phyloP scores from a whole-genome alignment of 164 flowering plant species.

The Vitis riparia region DNA sequence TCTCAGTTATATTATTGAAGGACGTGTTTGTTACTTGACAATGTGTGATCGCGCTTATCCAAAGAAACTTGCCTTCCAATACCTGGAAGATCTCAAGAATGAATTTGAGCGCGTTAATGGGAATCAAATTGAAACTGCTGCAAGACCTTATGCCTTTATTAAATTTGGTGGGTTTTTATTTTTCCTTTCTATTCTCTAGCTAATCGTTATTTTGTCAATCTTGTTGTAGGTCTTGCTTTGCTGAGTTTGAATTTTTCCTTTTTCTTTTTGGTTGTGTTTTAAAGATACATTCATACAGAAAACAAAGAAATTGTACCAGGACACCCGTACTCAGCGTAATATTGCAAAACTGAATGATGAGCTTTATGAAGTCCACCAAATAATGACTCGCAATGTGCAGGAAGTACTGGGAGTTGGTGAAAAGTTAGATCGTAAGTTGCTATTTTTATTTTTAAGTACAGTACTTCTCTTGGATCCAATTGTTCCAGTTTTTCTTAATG shows the following conservation, averaged over 20 bases:
- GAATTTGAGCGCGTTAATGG: conserved; percentile 90
- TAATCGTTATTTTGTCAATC: neutral
- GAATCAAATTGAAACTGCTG: conserved; percentile 90
- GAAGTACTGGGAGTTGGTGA: conserved; percentile 99
- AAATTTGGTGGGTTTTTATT: conserved; percentile 63
- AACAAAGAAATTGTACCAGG: conserved; percentile 86
- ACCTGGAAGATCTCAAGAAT: conserved; percentile 83
- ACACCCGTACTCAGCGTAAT: conserved; percentile 84
- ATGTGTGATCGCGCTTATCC: conserved; percentile 96
- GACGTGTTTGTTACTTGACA: conserved; percentile 86
- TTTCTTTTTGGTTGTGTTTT: conserved; percentile 12
- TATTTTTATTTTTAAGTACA: neutral
- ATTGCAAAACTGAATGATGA: conserved; percentile 89
- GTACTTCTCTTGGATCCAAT: neutral
- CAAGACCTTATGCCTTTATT: conserved; percentile 90
- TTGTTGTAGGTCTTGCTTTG: neutral
- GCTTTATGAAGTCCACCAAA: conserved; percentile 93
- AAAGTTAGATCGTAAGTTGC: conserved; percentile 84
- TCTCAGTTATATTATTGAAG: conserved; percentile 86
- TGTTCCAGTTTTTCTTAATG: no score
- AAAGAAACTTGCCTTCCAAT: conserved; percentile 91
- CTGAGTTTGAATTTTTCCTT: conserved; percentile 8
- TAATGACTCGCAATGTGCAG: conserved; percentile 97
- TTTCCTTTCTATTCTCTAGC: neutral
- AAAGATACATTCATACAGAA: conserved; percentile 90